These are phyloP conservation scores for Candida tetrigidarum DNA, from an alignment of 1,139 yeast species.

Conservation along the genomic window DNA sequence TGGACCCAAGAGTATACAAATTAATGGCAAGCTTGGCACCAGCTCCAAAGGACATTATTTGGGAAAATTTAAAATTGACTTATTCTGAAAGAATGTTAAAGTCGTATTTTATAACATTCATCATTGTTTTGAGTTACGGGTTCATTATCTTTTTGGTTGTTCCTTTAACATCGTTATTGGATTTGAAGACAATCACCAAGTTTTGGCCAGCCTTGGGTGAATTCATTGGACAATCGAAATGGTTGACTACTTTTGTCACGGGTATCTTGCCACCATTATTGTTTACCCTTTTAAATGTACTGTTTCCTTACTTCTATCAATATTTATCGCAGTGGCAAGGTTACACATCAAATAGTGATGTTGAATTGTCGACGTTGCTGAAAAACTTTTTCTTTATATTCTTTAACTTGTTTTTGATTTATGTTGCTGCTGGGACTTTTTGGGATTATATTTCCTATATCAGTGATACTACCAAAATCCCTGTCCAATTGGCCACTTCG, in stretches of 20 bases:
- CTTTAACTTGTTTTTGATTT: slow-evolving; percentile 76
- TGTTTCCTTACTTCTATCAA: slow-evolving; percentile 70
- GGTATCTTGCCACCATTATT: slow-evolving; percentile 78
- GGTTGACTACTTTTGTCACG: slow-evolving; percentile 74
- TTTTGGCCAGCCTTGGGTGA: slow-evolving; percentile 78
- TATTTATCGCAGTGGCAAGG: slow-evolving; percentile 73
- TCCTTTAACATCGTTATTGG: slow-evolving; percentile 72
- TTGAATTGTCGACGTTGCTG: slow-evolving; percentile 72
- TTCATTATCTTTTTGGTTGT: slow-evolving; percentile 73
- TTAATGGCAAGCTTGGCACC: slow-evolving; percentile 76
- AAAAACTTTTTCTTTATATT: slow-evolving; percentile 80
- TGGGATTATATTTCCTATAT: slow-evolving; percentile 77
- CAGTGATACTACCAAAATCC: slow-evolving; percentile 76
- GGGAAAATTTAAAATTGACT: slow-evolving; percentile 72
- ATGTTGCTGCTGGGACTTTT: slow-evolving; percentile 81
- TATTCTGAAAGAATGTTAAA: slow-evolving; percentile 57
- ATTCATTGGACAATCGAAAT: slow-evolving; percentile 57
- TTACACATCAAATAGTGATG: slow-evolving; percentile 73
- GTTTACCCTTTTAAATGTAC: slow-evolving; percentile 68
- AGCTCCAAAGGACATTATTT: slow-evolving; percentile 78
- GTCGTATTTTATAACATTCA: slow-evolving; percentile 60
- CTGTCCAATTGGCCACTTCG: slow-evolving; percentile 73
- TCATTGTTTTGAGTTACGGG: slow-evolving; percentile 65
- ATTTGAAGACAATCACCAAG: slow-evolving; percentile 68
- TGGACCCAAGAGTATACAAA: slow-evolving; percentile 77